These are phyloP conservation scores for Leishmania tropica DNA, from an alignment of 208 protist genomes.

Conservation along the genomic window DNA sequence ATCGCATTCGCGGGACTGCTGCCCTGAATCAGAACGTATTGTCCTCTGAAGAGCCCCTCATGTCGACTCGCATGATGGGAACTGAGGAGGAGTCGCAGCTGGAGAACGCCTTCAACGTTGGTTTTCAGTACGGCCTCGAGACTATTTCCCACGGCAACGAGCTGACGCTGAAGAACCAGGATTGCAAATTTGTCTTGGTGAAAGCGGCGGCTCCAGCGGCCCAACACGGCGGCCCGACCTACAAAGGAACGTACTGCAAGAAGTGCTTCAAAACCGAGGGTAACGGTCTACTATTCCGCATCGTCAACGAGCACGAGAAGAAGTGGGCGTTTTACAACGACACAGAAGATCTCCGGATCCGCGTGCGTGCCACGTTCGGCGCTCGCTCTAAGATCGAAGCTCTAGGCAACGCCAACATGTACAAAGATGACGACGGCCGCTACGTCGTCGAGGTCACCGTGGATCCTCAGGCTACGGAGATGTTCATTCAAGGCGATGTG, in stretches of 20 bases:
- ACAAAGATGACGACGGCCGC: conserved; percentile 38
- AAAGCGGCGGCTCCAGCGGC: conserved; percentile 33
- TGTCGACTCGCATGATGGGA: conserved; percentile 49
- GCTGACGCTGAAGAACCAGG: conserved; percentile 47
- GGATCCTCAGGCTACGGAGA: conserved; percentile 55
- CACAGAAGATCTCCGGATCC: conserved; percentile 63
- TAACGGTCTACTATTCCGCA: conserved; percentile 76
- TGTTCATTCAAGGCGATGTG: conserved; percentile 72
- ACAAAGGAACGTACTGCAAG: conserved; percentile 54
- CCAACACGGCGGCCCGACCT: conserved; percentile 43
- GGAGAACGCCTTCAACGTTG: conserved; percentile 53
- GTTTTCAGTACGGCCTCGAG: conserved; percentile 67
- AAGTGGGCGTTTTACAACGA: conserved; percentile 87
- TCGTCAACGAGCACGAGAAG: conserved; percentile 74
- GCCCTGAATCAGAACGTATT: conserved; percentile 50
- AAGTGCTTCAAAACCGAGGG: conserved; percentile 77
- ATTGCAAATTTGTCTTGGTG: conserved; percentile 47
- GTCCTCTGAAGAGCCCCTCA: conserved; percentile 46
- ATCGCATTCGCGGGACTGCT: conserved; percentile 48
- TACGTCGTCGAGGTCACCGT: conserved; percentile 57
- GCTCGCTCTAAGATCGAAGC: conserved; percentile 49
- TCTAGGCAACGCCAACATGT: conserved; percentile 45
- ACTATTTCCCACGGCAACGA: conserved; percentile 32
- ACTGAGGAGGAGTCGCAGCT: conserved; percentile 51
- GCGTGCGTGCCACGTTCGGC: conserved; percentile 58